A percentile compares a stretch with the other conserved stretches of the same genome.
phyloP scores from a whole-genome alignment of 768 basidiomycete genomes.

The Trametes gibbosa region DNA sequence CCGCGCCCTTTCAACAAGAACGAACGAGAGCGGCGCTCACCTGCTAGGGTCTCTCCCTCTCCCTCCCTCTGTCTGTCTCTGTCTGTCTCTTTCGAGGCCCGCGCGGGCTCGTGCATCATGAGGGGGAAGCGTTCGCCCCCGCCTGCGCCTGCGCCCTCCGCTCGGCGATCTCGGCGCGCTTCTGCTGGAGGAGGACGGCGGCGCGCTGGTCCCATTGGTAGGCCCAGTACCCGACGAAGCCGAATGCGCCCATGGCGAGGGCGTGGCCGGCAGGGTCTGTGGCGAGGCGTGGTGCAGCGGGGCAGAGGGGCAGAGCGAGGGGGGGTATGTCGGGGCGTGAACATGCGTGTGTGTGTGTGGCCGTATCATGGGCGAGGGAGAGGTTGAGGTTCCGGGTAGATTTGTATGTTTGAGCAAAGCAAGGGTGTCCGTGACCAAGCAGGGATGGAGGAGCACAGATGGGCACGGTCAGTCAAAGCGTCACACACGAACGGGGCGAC shows the following conservation, averaged over 20 bases:
- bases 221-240: conserved; percentile 72
- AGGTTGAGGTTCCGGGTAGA: no score
- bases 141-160: conserved; percentile 36
- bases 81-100: no score
- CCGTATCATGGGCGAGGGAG: no score
- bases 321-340: not conserved
- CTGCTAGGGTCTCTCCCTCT: no score
- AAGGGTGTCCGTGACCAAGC: not conserved
- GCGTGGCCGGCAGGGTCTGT: conserved; percentile 73
- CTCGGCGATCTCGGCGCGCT: conserved; percentile 56
- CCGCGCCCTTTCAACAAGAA: not conserved
- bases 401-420: no score
- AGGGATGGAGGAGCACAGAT: not conserved
- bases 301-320: not conserved
- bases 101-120: not conserved
- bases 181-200: conserved; percentile 57
- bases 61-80: no score
- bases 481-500: conserved; percentile 31
- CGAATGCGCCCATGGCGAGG: conserved; percentile 67
- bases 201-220: conserved; percentile 66
- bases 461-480: not conserved
- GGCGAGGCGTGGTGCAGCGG: not conserved
- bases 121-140: conserved; percentile 21
- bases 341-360: no score
- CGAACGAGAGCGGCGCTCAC: conserved; percentile 21